Evolutionary conservation across 2,329 filamentous ascomycete genomes (phyloP).

Genomic region (Sporothrix brunneoviolacea): DNA sequence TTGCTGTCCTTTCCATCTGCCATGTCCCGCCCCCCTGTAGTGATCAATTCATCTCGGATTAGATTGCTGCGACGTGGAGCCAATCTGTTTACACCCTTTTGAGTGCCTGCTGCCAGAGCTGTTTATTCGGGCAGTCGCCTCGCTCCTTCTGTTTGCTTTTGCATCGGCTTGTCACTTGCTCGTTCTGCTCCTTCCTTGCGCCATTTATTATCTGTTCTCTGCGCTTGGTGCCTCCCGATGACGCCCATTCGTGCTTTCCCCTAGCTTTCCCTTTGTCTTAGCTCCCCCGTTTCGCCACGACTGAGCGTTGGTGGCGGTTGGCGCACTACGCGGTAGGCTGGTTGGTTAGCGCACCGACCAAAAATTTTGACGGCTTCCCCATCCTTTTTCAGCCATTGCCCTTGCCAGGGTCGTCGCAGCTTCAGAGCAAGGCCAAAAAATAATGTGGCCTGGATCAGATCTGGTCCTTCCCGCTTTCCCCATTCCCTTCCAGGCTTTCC

Average conservation of each 20-base stretch:
- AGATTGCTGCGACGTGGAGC: neutral
- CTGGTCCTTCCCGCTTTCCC: neutral
- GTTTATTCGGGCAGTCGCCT: too few species aligned
- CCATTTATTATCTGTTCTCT: neutral
- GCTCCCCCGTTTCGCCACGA: conserved; percentile 4
- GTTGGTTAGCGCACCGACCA: conserved; percentile 4
- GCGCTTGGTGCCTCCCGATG: neutral
- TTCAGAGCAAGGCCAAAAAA: neutral
- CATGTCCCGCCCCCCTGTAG: too few species aligned
- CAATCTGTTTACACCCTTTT: too few species aligned
- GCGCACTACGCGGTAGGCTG: neutral
- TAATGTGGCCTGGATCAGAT: neutral
- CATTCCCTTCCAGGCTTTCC: too few species aligned
- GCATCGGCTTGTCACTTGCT: neutral
- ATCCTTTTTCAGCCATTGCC: neutral
- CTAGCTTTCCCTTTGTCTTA: neutral
- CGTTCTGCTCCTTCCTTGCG: neutral
- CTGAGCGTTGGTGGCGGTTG: conserved; percentile 1
- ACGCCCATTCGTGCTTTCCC: conserved; percentile 4
- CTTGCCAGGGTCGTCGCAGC: neutral
- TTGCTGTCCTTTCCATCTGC: too few species aligned
- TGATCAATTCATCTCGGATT: too few species aligned
- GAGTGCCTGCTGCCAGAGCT: neutral
- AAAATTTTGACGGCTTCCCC: conserved; percentile 3
- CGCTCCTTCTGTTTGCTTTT: neutral